Conservation (phyloP, 345 rosid genomes). For the Psidium friedrichsthalianum region DNA sequence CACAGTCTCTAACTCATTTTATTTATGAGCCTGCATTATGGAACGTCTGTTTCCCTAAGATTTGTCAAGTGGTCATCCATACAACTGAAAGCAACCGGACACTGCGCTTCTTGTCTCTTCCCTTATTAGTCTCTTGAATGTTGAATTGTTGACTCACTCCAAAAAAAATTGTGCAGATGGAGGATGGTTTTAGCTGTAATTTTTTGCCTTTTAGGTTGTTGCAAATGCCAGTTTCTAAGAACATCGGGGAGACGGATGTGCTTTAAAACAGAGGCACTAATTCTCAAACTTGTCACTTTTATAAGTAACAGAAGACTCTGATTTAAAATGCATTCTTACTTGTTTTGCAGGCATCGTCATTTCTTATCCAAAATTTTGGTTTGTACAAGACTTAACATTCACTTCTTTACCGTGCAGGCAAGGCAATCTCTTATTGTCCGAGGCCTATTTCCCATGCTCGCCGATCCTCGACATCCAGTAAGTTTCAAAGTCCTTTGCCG, state of each 20-base stretch:
- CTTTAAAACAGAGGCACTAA: neutral
- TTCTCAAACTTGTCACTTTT: neutral
- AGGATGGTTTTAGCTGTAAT: neutral
- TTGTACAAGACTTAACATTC: neutral
- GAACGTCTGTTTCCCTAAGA: neutral
- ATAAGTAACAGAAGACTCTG: neutral
- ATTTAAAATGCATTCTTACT: neutral
- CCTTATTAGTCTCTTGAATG: neutral
- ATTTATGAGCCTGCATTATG: neutral
- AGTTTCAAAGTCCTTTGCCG: neutral
- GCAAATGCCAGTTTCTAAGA: neutral
- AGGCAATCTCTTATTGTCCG: constrained; percentile 58
- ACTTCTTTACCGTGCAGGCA: constrained; percentile 25
- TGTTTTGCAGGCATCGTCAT: neutral
- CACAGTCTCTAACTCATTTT: neutral
- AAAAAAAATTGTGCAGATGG: neutral
- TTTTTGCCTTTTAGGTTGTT: neutral
- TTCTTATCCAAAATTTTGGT: neutral
- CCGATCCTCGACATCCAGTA: constrained; percentile 51
- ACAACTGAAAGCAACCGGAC: neutral
- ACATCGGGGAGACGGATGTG: neutral
- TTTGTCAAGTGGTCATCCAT: neutral
- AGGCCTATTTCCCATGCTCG: constrained; percentile 62
- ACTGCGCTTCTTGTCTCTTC: neutral
- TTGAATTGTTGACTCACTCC: neutral